Base-by-base conservation (phyloP, 495 filamentous ascomycete genomes). In the Hypoxylon rickii region DNA sequence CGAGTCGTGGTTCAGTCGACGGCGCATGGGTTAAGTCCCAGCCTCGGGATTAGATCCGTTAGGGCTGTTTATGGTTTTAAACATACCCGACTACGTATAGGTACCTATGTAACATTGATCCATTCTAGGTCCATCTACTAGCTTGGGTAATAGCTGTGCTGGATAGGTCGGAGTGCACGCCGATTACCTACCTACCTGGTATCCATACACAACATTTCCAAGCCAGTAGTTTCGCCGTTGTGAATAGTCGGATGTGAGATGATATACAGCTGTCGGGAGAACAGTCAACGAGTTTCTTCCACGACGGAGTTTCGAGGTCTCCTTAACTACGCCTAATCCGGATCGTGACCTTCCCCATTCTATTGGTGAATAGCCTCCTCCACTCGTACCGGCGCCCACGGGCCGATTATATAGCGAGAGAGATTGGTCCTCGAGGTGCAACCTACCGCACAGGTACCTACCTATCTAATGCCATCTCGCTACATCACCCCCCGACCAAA, bases 371-470 rank as follows among this genome's bases (percentile, higher is more conserved):
- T 58, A 10, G 12, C 7, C 3, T 10, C 12, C 45, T 39, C 39
- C 43, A 53, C 8, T 39, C 41, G 37, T 53, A 44, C 53, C 53
- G 59, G 53, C 24, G 32, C 15, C 54, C 18, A 44, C 53, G 59
- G 59, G 29, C 59, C 53, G 48, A 63, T 63, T 63, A 50, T 63
- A 19, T 19, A 53, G 43, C 33, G 20, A 39, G 22, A 42, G 42
- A 44, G 52, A 49, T 54, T 57, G 34, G 43, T 48, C 41, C 33
- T 13, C 42, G 33, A 41, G 51, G n/a, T n/a, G n/a, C n/a, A n/a
- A n/a, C n/a, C n/a, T n/a, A n/a, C n/a, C n/a, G n/a, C n/a, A n/a
- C n/a, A n/a, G n/a, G n/a, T n/a, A n/a, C 3, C 31, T 52, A 33
- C 51, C 52, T 57, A 53, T 56, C 45, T 56, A 3, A 56, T 51